phyloP scores from a whole-genome alignment of 1,284 basidiomycete genomes.

The Termitomyces sp. region DNA sequence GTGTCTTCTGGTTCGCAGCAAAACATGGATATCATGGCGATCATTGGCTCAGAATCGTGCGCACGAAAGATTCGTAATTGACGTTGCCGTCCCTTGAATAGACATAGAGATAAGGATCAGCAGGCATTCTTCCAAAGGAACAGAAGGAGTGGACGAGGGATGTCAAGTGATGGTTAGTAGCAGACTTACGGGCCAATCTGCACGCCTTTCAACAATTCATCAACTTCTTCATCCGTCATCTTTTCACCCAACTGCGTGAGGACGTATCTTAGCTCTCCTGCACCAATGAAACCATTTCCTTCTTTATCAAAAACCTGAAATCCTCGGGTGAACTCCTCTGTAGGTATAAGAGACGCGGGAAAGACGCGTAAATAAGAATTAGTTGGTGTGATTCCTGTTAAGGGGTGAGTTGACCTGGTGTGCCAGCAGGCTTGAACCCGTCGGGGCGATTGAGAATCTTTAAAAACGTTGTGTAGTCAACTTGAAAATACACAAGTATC shows the following conservation, averaged over 20 bases:
- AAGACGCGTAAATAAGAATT: constrained; percentile 2
- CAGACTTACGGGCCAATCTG: constrained; percentile 73
- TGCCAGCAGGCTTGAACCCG: constrained; percentile 94
- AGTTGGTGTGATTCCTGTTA: background rate
- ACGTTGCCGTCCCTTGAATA: constrained; percentile 85
- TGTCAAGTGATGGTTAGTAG: background rate
- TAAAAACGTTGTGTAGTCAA: constrained; percentile 88
- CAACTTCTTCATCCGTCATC: constrained; percentile 96
- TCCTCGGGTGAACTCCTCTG: constrained; percentile 98
- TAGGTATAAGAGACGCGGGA: constrained; percentile 8
- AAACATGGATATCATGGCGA: background rate
- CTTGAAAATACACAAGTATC: constrained; percentile 35
- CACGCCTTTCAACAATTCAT: constrained; percentile 94
- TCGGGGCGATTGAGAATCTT: constrained; percentile 92
- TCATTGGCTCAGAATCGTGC: constrained; percentile 84
- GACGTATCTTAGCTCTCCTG: constrained; percentile 89
- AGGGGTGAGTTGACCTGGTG: constrained; percentile 42
- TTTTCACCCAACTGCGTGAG: constrained; percentile 96
- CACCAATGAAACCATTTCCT: constrained; percentile 94
- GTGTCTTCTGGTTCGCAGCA: constrained; percentile 2
- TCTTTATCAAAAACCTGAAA: constrained; percentile 99
- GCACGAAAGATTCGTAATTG: constrained; percentile 95
- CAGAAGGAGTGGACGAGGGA: background rate
- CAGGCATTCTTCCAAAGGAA: background rate
- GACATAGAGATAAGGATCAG: constrained; percentile 12